Percentiles rank a stretch among this genome's conserved stretches.
Evolutionary conservation across 495 filamentous ascomycete species (phyloP).

Genomic region (Xylaria longipes): DNA sequence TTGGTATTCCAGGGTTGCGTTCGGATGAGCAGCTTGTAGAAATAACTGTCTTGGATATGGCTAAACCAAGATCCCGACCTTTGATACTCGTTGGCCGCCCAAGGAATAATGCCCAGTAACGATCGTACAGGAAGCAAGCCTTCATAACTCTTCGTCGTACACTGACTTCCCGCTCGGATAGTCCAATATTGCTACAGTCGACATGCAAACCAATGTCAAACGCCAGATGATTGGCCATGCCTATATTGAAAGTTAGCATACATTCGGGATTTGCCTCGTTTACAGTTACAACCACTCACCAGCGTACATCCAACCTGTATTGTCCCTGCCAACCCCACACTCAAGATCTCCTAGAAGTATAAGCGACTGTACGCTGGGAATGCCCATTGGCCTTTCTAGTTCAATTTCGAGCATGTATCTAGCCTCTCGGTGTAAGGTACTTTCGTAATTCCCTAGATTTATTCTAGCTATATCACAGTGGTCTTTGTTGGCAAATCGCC

Average conservation of each 20-base stretch:
- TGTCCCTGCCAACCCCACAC: conserved; percentile 57
- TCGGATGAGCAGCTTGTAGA: conserved; percentile 30
- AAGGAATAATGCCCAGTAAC: conserved; percentile 58
- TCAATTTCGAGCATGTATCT: conserved; percentile 59
- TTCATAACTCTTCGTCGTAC: conserved; percentile 55
- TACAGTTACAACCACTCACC: conserved; percentile 35
- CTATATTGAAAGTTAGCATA: conserved; percentile 30
- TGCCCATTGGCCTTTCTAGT: conserved; percentile 56
- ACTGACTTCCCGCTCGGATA: conserved; percentile 50
- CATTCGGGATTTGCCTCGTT: neutral
- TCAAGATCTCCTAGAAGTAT: conserved; percentile 60
- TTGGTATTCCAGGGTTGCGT: neutral
- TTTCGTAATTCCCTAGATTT: conserved; percentile 53
- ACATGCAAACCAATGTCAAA: conserved; percentile 60
- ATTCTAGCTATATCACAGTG: conserved; percentile 57
- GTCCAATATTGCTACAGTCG: conserved; percentile 40
- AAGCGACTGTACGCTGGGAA: conserved; percentile 58
- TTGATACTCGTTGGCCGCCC: conserved; percentile 60
- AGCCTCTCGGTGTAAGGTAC: conserved; percentile 59
- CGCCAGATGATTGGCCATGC: conserved; percentile 55
- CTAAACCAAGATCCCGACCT: conserved; percentile 54
- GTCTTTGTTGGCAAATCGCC: conserved; percentile 53
- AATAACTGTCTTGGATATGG: conserved; percentile 43
- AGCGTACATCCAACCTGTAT: conserved; percentile 59
- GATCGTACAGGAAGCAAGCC: conserved; percentile 59